A percentile compares a stretch with the other conserved stretches of the same genome.
These are phyloP conservation scores for Candida rishiriensis DNA, from an alignment of 805 yeast species.

Conservation along the genomic window DNA sequence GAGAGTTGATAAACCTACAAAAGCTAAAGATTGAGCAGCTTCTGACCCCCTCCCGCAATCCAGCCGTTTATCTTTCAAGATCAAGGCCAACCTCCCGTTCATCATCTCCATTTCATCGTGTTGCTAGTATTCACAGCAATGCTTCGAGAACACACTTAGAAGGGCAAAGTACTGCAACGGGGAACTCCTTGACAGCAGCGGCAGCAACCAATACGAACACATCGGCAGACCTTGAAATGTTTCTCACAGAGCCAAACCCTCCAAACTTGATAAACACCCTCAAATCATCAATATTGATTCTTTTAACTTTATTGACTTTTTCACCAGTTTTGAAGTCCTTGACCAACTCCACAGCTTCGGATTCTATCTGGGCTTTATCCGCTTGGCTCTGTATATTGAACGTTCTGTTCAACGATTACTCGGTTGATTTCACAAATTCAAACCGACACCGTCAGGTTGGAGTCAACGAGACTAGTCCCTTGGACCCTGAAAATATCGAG, in stretches of 20 bases:
- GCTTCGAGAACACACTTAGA: background rate
- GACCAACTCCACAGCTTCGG: conserved; percentile 84
- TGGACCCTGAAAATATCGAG: conserved; percentile 8
- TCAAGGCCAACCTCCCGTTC: conserved; percentile 23
- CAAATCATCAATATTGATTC: conserved; percentile 66
- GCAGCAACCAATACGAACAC: background rate
- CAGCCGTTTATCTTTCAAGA: conserved; percentile 13
- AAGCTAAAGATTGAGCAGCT: conserved; percentile 26
- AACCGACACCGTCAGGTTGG: conserved; percentile 8
- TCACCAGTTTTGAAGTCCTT: conserved; percentile 89
- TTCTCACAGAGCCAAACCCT: conserved; percentile 22
- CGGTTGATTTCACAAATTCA: conserved; percentile 38
- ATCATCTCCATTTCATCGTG: conserved; percentile 17
- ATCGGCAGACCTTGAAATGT: conserved; percentile 20
- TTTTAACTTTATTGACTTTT: conserved; percentile 66
- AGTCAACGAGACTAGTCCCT: background rate
- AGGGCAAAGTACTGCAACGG: background rate
- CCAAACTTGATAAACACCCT: conserved; percentile 32
- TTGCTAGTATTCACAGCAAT: background rate
- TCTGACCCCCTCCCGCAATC: conserved; percentile 12
- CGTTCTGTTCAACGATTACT: conserved; percentile 63
- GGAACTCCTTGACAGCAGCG: background rate
- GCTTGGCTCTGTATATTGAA: conserved; percentile 73
- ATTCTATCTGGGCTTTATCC: conserved; percentile 91
- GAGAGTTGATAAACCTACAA: conserved; percentile 27